These are phyloP conservation scores for Schizopora paradoxa DNA, from an alignment of 1,284 basidiomycete genomes.

Conservation along the genomic window DNA sequence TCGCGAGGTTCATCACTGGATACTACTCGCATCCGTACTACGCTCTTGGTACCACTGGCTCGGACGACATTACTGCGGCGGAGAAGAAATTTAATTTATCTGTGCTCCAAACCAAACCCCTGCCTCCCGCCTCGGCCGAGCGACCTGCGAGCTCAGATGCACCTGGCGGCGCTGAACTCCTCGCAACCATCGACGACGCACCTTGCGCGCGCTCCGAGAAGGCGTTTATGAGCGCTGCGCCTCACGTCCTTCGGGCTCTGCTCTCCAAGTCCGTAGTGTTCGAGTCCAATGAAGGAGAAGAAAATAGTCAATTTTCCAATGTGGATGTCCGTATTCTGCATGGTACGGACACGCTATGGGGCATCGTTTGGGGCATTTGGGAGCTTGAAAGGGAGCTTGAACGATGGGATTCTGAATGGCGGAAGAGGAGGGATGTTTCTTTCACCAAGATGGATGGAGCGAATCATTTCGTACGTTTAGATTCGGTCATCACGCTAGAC, in stretches of 20 bases:
- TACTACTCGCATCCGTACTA: conserved; percentile 13
- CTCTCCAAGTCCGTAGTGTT: not conserved
- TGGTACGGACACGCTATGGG: conserved; percentile 15
- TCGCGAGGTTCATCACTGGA: conserved; percentile 9
- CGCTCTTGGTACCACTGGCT: not conserved
- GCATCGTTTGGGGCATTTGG: conserved; percentile 20
- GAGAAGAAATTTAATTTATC: too few relatives aligned
- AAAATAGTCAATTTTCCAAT: not conserved
- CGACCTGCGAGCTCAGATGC: not conserved
- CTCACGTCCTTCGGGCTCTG: not conserved
- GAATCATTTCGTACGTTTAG: conserved; percentile 24
- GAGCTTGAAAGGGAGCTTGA: conserved; percentile 17
- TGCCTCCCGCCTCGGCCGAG: too few relatives aligned
- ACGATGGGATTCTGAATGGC: conserved; percentile 7
- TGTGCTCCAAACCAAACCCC: too few relatives aligned
- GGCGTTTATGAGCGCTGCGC: not conserved
- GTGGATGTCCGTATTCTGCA: conserved; percentile 7
- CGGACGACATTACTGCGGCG: not conserved
- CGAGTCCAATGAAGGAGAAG: not conserved
- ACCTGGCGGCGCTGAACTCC: not conserved
- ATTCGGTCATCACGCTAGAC: too few relatives aligned
- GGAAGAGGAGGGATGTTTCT: conserved; percentile 14
- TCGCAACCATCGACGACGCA: not conserved
- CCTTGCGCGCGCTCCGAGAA: not conserved
- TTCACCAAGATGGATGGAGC: conserved; percentile 22